Conservation (phyloP, 352 stramenopile genomes). For the Phytophthora tubulina region DNA sequence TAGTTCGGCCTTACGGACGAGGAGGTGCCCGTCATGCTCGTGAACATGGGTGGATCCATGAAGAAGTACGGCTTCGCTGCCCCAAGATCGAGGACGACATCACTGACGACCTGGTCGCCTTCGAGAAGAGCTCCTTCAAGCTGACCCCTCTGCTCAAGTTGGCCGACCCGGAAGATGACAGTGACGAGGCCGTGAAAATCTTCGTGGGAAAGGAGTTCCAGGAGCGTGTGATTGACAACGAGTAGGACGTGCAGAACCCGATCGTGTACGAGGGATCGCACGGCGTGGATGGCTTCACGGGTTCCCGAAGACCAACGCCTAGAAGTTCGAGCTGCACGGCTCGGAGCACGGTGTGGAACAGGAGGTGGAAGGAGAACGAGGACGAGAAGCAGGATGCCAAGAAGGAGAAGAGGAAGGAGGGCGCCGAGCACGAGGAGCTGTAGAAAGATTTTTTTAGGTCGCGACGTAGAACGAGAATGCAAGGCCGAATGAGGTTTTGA, state of each 20-base stretch:
- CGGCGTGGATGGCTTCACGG: constrained; percentile 85
- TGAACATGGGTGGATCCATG: constrained; percentile 93
- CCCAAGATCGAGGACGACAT: constrained; percentile 69
- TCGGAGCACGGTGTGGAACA: constrained; percentile 60
- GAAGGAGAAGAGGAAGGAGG: constrained; percentile 39
- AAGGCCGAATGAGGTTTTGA: constrained; percentile 25
- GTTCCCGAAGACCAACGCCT: constrained; percentile 91
- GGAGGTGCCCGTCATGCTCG: constrained; percentile 90
- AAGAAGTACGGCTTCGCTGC: constrained; percentile 93
- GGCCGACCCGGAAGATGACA: constrained; percentile 90
- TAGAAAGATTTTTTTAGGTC: constrained; percentile 42
- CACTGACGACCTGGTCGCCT: constrained; percentile 64
- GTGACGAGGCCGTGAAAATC: constrained; percentile 91
- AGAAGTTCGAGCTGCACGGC: constrained; percentile 83
- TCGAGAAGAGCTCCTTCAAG: constrained; percentile 90
- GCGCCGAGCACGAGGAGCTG: constrained; percentile 60
- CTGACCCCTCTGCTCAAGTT: constrained; percentile 93
- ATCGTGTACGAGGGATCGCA: constrained; percentile 87
- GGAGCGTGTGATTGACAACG: constrained; percentile 87
- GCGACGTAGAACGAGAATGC: constrained; percentile 37
- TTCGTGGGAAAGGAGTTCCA: constrained; percentile 94
- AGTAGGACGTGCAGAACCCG: constrained; percentile 91
- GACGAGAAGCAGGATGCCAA: constrained; percentile 24
- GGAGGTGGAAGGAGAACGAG: constrained; percentile 26
- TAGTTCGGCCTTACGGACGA: constrained; percentile 93